Evolutionary conservation across 371 early-diverging fungal genomes (phyloP).

Genomic region (Syncephalis plumigaleata): DNA sequence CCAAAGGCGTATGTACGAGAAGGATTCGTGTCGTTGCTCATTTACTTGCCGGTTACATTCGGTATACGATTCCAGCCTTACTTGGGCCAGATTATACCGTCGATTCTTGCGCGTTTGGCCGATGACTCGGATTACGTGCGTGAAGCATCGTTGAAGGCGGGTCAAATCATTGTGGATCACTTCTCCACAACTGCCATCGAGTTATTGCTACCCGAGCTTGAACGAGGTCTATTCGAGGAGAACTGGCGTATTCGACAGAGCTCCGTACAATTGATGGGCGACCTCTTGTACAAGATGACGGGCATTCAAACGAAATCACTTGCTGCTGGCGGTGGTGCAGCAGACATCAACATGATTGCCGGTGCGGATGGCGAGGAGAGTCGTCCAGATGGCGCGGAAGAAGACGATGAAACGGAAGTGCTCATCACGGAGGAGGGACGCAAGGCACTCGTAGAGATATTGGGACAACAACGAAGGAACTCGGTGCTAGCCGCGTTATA

Average conservation of each 20-base stretch:
- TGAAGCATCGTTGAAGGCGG: slow-evolving; percentile 77
- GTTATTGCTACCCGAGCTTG: slow-evolving; percentile 78
- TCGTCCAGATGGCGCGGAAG: too few species aligned
- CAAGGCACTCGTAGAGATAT: slow-evolving; percentile 56
- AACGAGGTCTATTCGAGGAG: slow-evolving; percentile 72
- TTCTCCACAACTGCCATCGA: slow-evolving; percentile 81
- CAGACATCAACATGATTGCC: slow-evolving; percentile 16
- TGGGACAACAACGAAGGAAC: slow-evolving; percentile 77
- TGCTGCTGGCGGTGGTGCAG: too few species aligned
- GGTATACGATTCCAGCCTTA: slow-evolving; percentile 81
- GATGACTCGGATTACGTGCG: slow-evolving; percentile 93
- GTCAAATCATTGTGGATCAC: slow-evolving; percentile 80
- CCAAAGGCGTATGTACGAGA: slow-evolving; percentile 75
- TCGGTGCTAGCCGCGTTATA: slow-evolving; percentile 83
- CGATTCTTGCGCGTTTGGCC: slow-evolving; percentile 79
- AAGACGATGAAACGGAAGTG: slow-evolving; percentile 23
- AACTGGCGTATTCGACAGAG: slow-evolving; percentile 94
- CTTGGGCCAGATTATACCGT: slow-evolving; percentile 68
- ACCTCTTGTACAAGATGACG: slow-evolving; percentile 79
- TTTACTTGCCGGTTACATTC: slow-evolving; percentile 91
- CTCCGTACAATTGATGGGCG: slow-evolving; percentile 89
- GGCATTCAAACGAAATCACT: slow-evolving; percentile 46
- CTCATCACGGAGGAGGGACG: slow-evolving; percentile 48
- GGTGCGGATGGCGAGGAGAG: slow-evolving; percentile 38
- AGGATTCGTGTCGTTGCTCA: slow-evolving; percentile 85